Conservation (phyloP, 148 eudicot genomes). For the Camellia sinensis region DNA sequence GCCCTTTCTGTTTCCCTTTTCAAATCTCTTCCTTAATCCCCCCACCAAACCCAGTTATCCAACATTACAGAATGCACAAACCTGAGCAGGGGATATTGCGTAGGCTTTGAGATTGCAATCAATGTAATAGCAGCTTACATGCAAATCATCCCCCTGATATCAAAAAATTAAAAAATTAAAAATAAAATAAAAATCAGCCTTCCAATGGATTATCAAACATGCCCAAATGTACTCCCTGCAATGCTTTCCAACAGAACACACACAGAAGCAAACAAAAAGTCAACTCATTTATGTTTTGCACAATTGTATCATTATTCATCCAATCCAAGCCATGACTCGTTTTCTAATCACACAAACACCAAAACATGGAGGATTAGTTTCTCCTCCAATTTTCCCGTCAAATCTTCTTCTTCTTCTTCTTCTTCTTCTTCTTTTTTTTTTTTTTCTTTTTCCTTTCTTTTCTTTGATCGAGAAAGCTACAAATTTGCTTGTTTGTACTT, state of each 20-base stretch:
- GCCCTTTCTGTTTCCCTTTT: too few relatives aligned
- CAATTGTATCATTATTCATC: neutral
- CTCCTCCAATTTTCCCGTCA: neutral
- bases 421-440: too few relatives aligned
- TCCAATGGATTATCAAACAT: neutral
- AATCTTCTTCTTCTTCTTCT: too few relatives aligned
- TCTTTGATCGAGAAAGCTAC: neutral
- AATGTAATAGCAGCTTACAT: conserved; percentile 84
- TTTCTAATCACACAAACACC: neutral
- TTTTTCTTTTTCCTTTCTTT: too few relatives aligned
- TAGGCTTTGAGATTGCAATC: conserved; percentile 73
- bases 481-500: neutral
- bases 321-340: neutral
- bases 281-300: neutral
- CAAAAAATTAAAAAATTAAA: too few relatives aligned
- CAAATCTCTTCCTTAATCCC: too few relatives aligned
- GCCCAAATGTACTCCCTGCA: neutral
- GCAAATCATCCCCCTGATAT: conserved; percentile 65
- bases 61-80: conserved; percentile 17
- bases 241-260: neutral
- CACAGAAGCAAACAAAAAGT: neutral
- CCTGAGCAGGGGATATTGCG: conserved; percentile 90
- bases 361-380: neutral
- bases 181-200: conserved; percentile 2
- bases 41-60: neutral